Conservation (phyloP, 164 flowering plant species). For the Chloranthus sessilifolius region DNA sequence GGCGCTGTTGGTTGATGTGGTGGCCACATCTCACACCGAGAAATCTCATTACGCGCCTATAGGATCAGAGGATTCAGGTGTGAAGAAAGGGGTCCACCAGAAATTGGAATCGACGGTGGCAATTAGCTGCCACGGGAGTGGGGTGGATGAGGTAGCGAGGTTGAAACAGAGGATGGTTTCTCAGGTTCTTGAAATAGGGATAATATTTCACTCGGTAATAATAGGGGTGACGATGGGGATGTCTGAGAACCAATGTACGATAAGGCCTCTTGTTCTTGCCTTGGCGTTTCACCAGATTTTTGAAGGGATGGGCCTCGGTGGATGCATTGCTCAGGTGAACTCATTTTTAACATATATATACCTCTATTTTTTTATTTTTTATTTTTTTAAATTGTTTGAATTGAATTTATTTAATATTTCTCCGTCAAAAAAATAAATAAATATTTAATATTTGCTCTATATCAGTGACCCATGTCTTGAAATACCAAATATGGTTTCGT, state of each 20-base stretch:
- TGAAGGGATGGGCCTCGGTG: constrained; percentile 88
- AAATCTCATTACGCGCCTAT: constrained; percentile 27
- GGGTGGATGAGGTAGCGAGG: constrained; percentile 32
- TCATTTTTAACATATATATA: too few relatives aligned
- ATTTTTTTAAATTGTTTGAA: too few relatives aligned
- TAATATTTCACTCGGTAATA: constrained; percentile 70
- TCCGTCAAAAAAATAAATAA: too few relatives aligned
- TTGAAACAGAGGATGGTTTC: constrained; percentile 69
- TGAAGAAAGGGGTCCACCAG: constrained; percentile 6
- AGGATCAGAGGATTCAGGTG: constrained; percentile 9
- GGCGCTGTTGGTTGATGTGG: constrained; percentile 54
- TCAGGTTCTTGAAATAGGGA: constrained; percentile 73
- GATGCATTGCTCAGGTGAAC: constrained; percentile 81
- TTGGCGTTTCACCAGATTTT: constrained; percentile 73
- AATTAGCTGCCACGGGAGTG: constrained; percentile 5
- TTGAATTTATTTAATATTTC: too few relatives aligned
- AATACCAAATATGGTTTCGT: too few relatives aligned
- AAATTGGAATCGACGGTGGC: background rate
- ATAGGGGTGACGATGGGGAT: constrained; percentile 78
- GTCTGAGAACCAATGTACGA: constrained; percentile 75
- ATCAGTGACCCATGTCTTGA: too few relatives aligned
- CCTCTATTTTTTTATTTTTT: too few relatives aligned
- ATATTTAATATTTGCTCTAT: too few relatives aligned
- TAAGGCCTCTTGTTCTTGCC: constrained; percentile 65
- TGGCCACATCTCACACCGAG: constrained; percentile 51